Conservation (phyloP, 2,329 filamentous ascomycete species). For the Chalaropsis ovoidea region DNA sequence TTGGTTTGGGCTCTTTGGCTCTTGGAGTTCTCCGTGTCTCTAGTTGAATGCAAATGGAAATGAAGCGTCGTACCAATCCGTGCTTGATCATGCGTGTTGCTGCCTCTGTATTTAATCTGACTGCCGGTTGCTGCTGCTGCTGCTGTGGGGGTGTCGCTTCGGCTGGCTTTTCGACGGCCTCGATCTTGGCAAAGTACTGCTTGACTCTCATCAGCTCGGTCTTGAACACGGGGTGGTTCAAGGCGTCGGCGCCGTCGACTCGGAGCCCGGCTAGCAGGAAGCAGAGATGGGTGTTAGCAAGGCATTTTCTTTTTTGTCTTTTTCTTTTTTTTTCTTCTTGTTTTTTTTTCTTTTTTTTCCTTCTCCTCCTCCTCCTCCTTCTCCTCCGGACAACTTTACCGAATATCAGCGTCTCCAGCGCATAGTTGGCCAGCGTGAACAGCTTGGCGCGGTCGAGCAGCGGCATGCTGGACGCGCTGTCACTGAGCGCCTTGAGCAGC, state of each 20-base stretch:
- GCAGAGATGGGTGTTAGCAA: conserved; percentile 14
- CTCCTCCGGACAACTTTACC: conserved; percentile 42
- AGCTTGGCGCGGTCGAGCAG: conserved; percentile 93
- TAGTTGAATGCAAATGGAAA: not conserved
- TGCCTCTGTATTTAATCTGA: conserved; percentile 58
- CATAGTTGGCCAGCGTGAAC: conserved; percentile 76
- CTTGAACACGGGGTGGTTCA: conserved; percentile 70
- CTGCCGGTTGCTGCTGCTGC: conserved; percentile 36
- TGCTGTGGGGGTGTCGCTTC: conserved; percentile 29
- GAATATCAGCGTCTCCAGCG: conserved; percentile 83
- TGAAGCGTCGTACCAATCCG: conserved; percentile 50
- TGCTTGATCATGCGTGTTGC: conserved; percentile 73
- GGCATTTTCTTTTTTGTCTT: too few relatives aligned
- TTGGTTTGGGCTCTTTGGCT: not conserved
- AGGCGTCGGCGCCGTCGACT: conserved; percentile 70
- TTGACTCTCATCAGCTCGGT: conserved; percentile 72
- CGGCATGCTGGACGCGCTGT: conserved; percentile 66
- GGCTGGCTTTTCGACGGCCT: conserved; percentile 52
- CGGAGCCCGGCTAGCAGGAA: conserved; percentile 55
- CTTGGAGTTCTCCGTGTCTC: not conserved
- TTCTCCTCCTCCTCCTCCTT: too few relatives aligned
- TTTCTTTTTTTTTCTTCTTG: not conserved
- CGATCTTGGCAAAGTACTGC: conserved; percentile 89
- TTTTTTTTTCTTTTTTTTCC: not conserved
- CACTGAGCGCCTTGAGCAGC: conserved; percentile 57